Base-by-base conservation (phyloP, 441 rosid species). In the Euphorbia celastroides region DNA sequence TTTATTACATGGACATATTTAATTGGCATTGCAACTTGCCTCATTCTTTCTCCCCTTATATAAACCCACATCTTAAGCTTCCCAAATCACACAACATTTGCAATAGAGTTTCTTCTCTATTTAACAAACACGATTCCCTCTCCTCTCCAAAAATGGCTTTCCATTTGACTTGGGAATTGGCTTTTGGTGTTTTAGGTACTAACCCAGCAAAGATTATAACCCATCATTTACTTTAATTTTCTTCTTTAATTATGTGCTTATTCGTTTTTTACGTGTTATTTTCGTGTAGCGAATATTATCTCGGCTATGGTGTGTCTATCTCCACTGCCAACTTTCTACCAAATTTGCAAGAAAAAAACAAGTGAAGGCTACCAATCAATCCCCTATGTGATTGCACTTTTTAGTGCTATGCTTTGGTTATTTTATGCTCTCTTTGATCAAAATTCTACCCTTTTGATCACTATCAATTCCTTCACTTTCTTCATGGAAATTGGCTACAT, bases 351-450 rank as follows among this genome's bases (percentile, higher is more conserved):
- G 88, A 87, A 86, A 77, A 91, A 86, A 72, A 70, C 90, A 4
- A 77, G 93, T 7, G 87, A 84, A 75, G 96, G 93, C 38, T 91
- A 77, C 70, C 96, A 91, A 41, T 80, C 89, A 3, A 63, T 88
- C 46, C 97, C 97, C 1, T 91, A 91, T 34, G 90, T 91, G 75
- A 66, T 87, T 56, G 86, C 83, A 12, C 76, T 88, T 4, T 81
- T 91, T 57, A 91, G 96, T 78, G 96, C 97, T 6, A 91, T 84
- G 96, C 78, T 88, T 3, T 91, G 96, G 97, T 74, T 91, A 26
- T 91, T 86, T 80, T 91, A 91, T 55, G 93, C 93, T 19, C 22
- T 79, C 28, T 66, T 85, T 66, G 79, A 84, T 41, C 73, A 57
- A 22, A 77, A 86, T 59, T 75, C 83, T 38, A 65, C 77, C 66